A percentile compares a stretch with the other conserved stretches of the same genome.
Conservation (phyloP, 78 protist species). For the Dictyostelium brefeldianum region DNA sequence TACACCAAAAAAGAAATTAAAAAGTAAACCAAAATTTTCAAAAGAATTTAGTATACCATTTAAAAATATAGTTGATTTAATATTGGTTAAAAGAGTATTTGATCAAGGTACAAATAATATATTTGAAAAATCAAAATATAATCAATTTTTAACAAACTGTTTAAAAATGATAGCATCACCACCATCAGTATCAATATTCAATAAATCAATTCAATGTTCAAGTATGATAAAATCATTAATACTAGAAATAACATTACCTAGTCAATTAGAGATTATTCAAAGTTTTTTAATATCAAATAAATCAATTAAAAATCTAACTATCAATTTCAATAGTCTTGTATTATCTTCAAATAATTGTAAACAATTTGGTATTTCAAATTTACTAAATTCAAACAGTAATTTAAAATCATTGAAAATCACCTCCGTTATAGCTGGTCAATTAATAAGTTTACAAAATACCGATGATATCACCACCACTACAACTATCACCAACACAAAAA, state of each 20-base stretch:
- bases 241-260: not conserved
- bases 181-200: not conserved
- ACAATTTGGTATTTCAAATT: not conserved
- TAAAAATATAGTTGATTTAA: not conserved
- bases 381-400: too few relatives aligned
- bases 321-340: not conserved
- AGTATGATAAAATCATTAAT: not conserved
- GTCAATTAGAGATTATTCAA: not conserved
- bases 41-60: conserved; percentile 2
- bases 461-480: not conserved
- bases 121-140: too few relatives aligned
- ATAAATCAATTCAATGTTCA: not conserved
- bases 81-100: not conserved
- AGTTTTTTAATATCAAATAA: too few relatives aligned
- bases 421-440: not conserved
- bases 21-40: not conserved
- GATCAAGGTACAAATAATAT: not conserved
- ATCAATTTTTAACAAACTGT: not conserved
- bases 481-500: not conserved
- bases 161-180: not conserved
- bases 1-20: too few relatives aligned
- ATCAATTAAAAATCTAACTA: not conserved
- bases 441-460: not conserved
- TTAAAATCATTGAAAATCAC: not conserved
- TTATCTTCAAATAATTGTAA: not conserved